A percentile compares a stretch with the other conserved stretches of the same genome.
These are phyloP conservation scores for Phytophthora crassamura DNA, from an alignment of 352 stramenopile species.

Conservation along the genomic window DNA sequence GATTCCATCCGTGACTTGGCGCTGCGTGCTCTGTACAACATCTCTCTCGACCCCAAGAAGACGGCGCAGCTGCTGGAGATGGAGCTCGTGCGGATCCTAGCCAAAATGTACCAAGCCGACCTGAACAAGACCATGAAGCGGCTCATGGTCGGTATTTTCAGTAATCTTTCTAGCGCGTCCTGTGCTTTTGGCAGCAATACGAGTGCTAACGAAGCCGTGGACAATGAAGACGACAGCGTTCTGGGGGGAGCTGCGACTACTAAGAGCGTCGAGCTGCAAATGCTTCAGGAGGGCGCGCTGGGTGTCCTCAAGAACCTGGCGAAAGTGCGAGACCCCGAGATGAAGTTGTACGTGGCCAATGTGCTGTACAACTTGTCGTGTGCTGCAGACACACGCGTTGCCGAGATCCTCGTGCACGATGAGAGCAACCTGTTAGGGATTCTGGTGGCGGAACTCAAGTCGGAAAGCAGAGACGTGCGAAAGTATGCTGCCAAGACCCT, in stretches of 20 bases:
- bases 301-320: conserved; percentile 72
- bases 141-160: conserved; percentile 77
- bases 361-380: conserved; percentile 86
- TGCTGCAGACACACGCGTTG: conserved; percentile 45
- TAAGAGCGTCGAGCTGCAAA: conserved; percentile 45
- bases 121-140: conserved; percentile 83
- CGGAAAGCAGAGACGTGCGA: conserved; percentile 68
- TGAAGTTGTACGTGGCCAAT: conserved; percentile 86
- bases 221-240: neutral
- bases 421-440: conserved; percentile 74
- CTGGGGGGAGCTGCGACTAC: conserved; percentile 5
- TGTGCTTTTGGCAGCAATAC: conserved; percentile 1
- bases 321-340: conserved; percentile 81
- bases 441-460: conserved; percentile 68
- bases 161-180: conserved; percentile 62
- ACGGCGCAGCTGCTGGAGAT: conserved; percentile 72
- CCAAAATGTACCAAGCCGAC: conserved; percentile 80
- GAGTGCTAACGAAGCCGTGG: neutral
- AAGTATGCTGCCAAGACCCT: conserved; percentile 72
- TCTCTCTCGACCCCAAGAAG: conserved; percentile 60
- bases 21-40: conserved; percentile 81
- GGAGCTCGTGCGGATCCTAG: conserved; percentile 79
- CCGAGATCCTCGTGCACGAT: conserved; percentile 67
- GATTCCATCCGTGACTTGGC: conserved; percentile 78
- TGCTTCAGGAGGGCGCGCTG: conserved; percentile 70